Evolutionary conservation across 805 yeast species (phyloP).

Genomic region (Ogataea polymorpha): DNA sequence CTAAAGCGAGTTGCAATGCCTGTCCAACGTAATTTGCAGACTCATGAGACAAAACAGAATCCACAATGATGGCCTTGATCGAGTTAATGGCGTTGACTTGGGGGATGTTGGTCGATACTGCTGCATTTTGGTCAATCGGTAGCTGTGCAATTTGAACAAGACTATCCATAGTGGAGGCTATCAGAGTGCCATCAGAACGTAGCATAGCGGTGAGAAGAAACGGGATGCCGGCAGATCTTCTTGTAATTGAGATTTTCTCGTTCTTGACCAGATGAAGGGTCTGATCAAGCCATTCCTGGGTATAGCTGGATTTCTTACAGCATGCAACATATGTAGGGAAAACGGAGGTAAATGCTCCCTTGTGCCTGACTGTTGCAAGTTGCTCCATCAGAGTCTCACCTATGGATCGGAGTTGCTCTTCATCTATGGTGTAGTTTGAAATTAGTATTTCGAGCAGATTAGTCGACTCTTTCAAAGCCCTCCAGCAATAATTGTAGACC

Average conservation of each 20-base stretch:
- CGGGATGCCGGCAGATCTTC: slow-evolving; percentile 94
- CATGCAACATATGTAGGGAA: slow-evolving; percentile 74
- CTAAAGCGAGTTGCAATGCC: slow-evolving; percentile 59
- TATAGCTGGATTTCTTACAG: slow-evolving; percentile 41
- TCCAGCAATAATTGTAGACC: slow-evolving; percentile 72
- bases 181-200: slow-evolving; percentile 45
- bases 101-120: slow-evolving; percentile 66
- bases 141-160: slow-evolving; percentile 53
- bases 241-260: slow-evolving; percentile 67
- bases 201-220: slow-evolving; percentile 71
- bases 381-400: slow-evolving; percentile 64
- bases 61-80: slow-evolving; percentile 69
- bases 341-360: slow-evolving; percentile 90
- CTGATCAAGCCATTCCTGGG: slow-evolving; percentile 52
- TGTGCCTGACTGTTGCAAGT: slow-evolving; percentile 71
- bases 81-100: slow-evolving; percentile 94
- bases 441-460: slow-evolving; percentile 48
- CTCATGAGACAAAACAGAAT: slow-evolving; percentile 56
- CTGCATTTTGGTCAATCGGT: slow-evolving; percentile 41
- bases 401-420: slow-evolving; percentile 29
- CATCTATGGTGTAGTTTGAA: slow-evolving; percentile 29
- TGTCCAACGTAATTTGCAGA: slow-evolving; percentile 51
- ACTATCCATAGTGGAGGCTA: slow-evolving; percentile 47
- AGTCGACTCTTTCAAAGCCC: slow-evolving; percentile 76
- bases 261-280: slow-evolving; percentile 43